A percentile compares a stretch with the other conserved stretches of the same genome.
phyloP scores from a whole-genome alignment of 2,329 filamentous ascomycete species.

The Colletotrichum sp. region DNA sequence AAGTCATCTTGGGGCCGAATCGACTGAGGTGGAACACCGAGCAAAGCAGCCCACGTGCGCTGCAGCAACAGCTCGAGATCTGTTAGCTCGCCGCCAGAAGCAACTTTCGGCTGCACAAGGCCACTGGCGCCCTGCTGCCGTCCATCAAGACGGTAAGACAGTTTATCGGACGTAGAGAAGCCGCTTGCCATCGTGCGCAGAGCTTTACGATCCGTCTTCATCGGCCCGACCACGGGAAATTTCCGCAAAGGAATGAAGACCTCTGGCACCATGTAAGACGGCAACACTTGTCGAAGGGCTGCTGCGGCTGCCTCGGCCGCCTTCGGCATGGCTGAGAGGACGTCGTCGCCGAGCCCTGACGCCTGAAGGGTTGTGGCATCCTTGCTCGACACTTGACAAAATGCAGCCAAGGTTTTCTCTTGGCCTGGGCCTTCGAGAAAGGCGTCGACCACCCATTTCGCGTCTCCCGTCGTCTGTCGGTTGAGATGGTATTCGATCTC shows the following conservation, averaged over 20 bases:
- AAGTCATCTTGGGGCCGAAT: background rate
- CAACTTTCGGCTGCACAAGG: rapidly evolving
- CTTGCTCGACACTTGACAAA: background rate
- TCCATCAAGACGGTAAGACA: background rate
- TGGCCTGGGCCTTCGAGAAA: background rate
- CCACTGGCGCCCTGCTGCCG: background rate
- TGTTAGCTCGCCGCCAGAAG: background rate
- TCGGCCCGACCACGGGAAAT: background rate
- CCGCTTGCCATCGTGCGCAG: background rate
- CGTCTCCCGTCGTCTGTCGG: background rate
- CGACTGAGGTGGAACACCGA: background rate
- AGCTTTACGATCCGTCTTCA: background rate
- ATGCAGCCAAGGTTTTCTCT: background rate
- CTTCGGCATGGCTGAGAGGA: background rate
- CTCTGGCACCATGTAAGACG: background rate
- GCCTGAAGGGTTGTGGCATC: background rate
- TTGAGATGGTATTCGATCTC: background rate
- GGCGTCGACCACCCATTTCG: background rate
- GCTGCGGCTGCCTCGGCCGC: background rate
- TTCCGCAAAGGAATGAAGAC: background rate
- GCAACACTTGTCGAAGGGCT: background rate
- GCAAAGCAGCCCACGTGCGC: background rate
- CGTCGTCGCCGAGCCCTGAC: background rate
- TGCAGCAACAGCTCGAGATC: background rate
- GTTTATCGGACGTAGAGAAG: background rate